Base-by-base conservation (phyloP, 306 rosid species). In the Acacia melanoxylon region DNA sequence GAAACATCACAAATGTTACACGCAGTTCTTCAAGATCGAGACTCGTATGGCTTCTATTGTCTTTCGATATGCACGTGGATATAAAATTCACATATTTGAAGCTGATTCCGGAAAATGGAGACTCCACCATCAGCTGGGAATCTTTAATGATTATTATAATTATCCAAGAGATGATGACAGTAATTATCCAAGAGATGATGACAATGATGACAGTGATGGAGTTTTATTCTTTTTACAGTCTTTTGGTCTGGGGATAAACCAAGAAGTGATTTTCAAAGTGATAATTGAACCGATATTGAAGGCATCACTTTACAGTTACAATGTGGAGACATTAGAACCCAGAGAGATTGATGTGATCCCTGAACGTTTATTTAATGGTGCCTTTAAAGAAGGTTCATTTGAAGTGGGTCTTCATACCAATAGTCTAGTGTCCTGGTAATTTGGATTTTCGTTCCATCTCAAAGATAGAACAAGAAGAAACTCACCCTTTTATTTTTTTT, bases 121-220 rank as follows among this genome's bases (percentile, higher is more conserved):
- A 44, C 35, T 59, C 5, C 48, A 58, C 72, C 83, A 80, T 52
- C 65, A 80, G 51, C 72, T 80, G 41, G 78, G 72, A 63, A 61
- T 6, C 24, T 42, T 80, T 8, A 12, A 62, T 61, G 67, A 61
- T 61, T 24, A 25, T 24, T 61, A 61, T 61, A 10, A 44, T 31
- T 61, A 29, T 59, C 77, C 77, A 51, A 6, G 20, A 9, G 35
- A 42, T 27, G 35, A 54, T 13, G 37, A 62, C 10, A 7, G 2
- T 71, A 62, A 72, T n/a, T 15, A 22, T n/a, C n/a, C n/a, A n/a
- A n/a, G n/a, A n/a, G n/a, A n/a, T n/a, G n/a, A n/a, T n/a, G n/a
- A n/a, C n/a, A n/a, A n/a, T n/a, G n/a, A n/a, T n/a, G n/a, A n/a
- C n/a, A n/a, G n/a, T n/a, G n/a, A n/a, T n/a, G n/a, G n/a, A 71